Percentiles rank a stretch among this genome's conserved stretches.
phyloP scores from a whole-genome alignment of 129 eudicot genomes.

The Daucus carota region DH1_v3.0 NC_030386.2:33296001-33296500 shows the following conservation, averaged over 20 bases:
- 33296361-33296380: conserved; percentile 36
- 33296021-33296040: neutral
- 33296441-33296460: neutral
- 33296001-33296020: neutral
- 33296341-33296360: conserved; percentile 31
- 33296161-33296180: conserved; percentile 24
- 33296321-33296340: conserved; percentile 7
- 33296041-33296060: too few species aligned
- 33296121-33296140: conserved; percentile 27
- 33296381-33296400: conserved; percentile 20
- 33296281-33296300: conserved; percentile 30
- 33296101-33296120: conserved; percentile 30
- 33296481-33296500: neutral
- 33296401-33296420: neutral
- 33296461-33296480: neutral
- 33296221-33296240: conserved; percentile 25
- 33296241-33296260: conserved; percentile 37
- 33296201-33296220: conserved; percentile 22
- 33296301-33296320: conserved; percentile 40
- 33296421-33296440: neutral
- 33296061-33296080: conserved; percentile 24
- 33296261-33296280: conserved; percentile 39
- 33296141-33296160: conserved; percentile 28
- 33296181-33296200: conserved; percentile 35
- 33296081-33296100: conserved; percentile 23